Evolutionary conservation across 768 basidiomycete genomes (phyloP), one percentile per base, ranked within the genome.

Genomic region (Tulasnella sp.): DNA sequence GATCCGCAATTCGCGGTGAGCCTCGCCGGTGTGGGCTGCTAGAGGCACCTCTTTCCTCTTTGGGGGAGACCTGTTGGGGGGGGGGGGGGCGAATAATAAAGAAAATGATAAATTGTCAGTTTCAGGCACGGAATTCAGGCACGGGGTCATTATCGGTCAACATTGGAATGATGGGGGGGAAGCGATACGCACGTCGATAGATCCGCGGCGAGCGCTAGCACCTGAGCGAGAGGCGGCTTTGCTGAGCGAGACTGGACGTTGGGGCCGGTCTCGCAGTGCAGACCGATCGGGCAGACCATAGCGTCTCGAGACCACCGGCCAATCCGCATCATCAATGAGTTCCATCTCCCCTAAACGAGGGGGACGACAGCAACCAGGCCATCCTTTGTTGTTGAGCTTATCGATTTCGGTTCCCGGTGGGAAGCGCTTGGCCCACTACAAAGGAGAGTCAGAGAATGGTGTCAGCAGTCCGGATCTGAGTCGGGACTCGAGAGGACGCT

Each of bases 301-400:
- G 12, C 92, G 86, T 74, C 85, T 83, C 80, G 87, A 89, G 78
- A 94, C 90, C 36, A 90, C 86, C 75, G 84, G 87, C 92, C 92
- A 94, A 79, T 92, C 91, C 3, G 89, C 88, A 67, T 87, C 84
- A 26, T 85, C 86, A 72, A 94, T 88, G 75, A 84, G 78, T 75
- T 84, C 83, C 76, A 85, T 83, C 79, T 94, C 92, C 70, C 78
- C 81, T 19, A 82, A 76, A 35, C 80, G 80, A 1, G 92, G 92
- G 0, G 91, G 82, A n/a, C 91, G 88, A 83, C 92, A 94, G 82
- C 92, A 94, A 42, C 92, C 92, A 47, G 92, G 92, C 90, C 91
- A 94, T 26, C 92, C 92, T 94, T 78, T 75, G 84, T 81, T 78
- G 85, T 86, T 19, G 37, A 62, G 37, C 71, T 72, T 72, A 34